Evolutionary conservation across 2,329 filamentous ascomycete species (phyloP).

Genomic region (Ascocoryne sarcoides): DNA sequence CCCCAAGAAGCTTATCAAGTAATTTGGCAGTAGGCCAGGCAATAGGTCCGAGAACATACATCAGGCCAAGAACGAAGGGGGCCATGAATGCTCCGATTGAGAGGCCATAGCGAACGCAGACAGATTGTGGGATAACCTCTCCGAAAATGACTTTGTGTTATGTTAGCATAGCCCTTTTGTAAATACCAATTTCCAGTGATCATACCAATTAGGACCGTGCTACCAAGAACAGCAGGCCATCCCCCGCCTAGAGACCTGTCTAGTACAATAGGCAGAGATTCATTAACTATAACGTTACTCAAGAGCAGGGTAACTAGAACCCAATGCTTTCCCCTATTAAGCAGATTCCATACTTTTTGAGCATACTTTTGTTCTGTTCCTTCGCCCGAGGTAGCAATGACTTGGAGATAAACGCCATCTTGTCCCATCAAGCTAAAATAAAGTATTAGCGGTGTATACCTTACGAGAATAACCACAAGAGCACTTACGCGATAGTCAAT

Average conservation of each 20-base stretch:
- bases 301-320: constrained; percentile 88
- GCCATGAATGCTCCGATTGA: constrained; percentile 93
- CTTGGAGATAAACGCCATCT: constrained; percentile 95
- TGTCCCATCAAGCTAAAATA: constrained; percentile 38
- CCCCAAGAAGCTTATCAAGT: constrained; percentile 83
- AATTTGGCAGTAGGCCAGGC: constrained; percentile 95
- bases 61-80: constrained; percentile 74
- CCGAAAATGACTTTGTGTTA: constrained; percentile 77
- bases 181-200: not conserved
- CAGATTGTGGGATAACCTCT: constrained; percentile 89
- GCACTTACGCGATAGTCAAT: constrained; percentile 71
- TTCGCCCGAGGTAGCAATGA: constrained; percentile 77
- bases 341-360: constrained; percentile 65
- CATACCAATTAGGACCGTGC: constrained; percentile 87
- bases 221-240: constrained; percentile 86
- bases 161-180: constrained; percentile 17
- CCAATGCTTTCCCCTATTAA: constrained; percentile 94
- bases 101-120: constrained; percentile 92
- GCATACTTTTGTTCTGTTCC: constrained; percentile 84
- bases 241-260: constrained; percentile 91
- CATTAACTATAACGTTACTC: constrained; percentile 96
- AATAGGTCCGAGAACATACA: constrained; percentile 85
- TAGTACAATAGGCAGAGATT: constrained; percentile 88
- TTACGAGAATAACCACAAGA: not conserved
- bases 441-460: constrained; percentile 6